A percentile compares a stretch with the other conserved stretches of the same genome.
Evolutionary conservation across 495 filamentous ascomycete species (phyloP).

Genomic region (Aspergillus carlsbadensis): DNA sequence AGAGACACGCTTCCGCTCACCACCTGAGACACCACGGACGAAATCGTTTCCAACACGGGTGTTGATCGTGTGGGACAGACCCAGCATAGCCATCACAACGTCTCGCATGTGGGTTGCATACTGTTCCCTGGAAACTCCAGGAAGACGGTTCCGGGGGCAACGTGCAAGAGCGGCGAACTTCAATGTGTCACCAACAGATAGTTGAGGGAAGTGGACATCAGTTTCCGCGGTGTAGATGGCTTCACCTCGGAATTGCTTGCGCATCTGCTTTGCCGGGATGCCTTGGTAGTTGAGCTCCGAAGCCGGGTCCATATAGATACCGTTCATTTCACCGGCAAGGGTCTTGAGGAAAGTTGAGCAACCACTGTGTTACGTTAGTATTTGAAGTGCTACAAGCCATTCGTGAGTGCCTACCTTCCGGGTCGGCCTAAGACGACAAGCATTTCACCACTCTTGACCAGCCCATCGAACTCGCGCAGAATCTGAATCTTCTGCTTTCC

Average conservation of each 20-base stretch:
- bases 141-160: constrained; percentile 46
- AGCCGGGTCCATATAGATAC: constrained; percentile 58
- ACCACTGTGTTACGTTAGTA: constrained; percentile 41
- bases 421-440: constrained; percentile 76
- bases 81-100: constrained; percentile 66
- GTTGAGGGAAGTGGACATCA: constrained; percentile 66
- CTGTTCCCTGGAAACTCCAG: constrained; percentile 46
- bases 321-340: constrained; percentile 69
- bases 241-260: constrained; percentile 66
- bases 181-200: constrained; percentile 66
- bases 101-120: constrained; percentile 52
- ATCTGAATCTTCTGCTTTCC: constrained; percentile 65
- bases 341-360: constrained; percentile 75
- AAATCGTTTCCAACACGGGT: constrained; percentile 71
- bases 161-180: constrained; percentile 59
- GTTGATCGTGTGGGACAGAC: constrained; percentile 57
- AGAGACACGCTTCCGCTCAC: constrained; percentile 59
- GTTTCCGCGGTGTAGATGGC: constrained; percentile 65
- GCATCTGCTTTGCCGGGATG: constrained; percentile 69
- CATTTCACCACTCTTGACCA: constrained; percentile 76
- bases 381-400: not conserved
- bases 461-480: constrained; percentile 68
- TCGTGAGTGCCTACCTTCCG: constrained; percentile 39
- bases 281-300: constrained; percentile 73
- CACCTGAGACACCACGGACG: constrained; percentile 80